phyloP scores from a whole-genome alignment of 164 flowering plant species.

The Brasenia schreberi region DNA sequence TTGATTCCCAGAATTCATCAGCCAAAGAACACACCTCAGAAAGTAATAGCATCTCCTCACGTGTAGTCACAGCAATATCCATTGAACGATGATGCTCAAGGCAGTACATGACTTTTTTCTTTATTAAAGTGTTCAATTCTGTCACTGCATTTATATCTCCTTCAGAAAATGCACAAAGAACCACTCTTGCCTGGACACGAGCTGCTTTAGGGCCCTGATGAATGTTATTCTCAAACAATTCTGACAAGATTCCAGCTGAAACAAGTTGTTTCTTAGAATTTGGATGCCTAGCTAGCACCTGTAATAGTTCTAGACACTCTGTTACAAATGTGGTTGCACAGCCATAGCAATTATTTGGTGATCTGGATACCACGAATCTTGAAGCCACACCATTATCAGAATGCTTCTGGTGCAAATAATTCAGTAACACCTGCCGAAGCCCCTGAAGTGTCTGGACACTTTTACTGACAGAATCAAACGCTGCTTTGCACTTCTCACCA shows the following conservation, averaged over 20 bases:
- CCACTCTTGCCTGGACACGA: conserved; percentile 86
- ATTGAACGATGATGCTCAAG: conserved; percentile 98
- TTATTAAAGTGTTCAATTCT: conserved; percentile 70
- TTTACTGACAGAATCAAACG: conserved; percentile 99
- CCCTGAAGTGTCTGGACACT: conserved; percentile 99
- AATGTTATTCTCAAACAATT: conserved; percentile 93
- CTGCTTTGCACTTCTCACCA: conserved; percentile 99
- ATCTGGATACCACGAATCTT: conserved; percentile 56
- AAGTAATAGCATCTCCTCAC: conserved; percentile 87
- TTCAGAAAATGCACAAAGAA: conserved; percentile 89
- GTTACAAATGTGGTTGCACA: conserved; percentile 95
- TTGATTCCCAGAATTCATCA: conserved; percentile 98
- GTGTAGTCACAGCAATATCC: conserved; percentile 84
- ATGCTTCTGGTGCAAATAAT: conserved; percentile 75
- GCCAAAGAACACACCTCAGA: conserved; percentile 87
- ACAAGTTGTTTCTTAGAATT: conserved; percentile 86
- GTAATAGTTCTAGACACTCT: conserved; percentile 86
- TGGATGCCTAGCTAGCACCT: conserved; percentile 71
- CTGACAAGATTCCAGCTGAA: conserved; percentile 74
- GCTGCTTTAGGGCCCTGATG: conserved; percentile 97
- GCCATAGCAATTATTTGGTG: conserved; percentile 95
- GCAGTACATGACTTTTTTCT: conserved; percentile 88
- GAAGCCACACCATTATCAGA: conserved; percentile 44
- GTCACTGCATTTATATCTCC: conserved; percentile 78
- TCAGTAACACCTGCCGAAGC: conserved; percentile 87